Conservation (phyloP, 768 basidiomycete species). For the Peribolospora kevripleyi region DNA sequence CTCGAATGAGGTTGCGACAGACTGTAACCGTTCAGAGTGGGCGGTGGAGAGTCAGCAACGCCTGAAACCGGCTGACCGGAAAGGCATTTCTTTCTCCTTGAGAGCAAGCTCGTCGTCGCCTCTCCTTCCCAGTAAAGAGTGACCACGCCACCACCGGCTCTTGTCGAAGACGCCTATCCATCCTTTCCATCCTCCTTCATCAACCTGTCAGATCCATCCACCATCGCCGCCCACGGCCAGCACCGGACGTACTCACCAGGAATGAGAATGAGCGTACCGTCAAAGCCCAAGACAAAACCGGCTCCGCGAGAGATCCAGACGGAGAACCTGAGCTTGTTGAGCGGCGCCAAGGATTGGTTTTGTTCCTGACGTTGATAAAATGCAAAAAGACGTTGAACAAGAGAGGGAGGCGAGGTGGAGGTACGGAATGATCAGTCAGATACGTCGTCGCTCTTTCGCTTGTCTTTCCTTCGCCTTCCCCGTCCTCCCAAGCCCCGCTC, state of each 20-base stretch:
- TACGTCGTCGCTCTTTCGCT: neutral
- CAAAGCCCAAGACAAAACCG: slow-evolving; percentile 65
- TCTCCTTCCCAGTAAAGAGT: no score
- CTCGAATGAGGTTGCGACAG: slow-evolving; percentile 63
- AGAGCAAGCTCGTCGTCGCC: no score
- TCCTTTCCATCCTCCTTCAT: no score
- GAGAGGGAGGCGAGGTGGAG: neutral
- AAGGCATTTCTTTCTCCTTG: no score
- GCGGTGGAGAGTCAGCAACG: neutral
- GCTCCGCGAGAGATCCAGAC: slow-evolving; percentile 82
- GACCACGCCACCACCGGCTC: no score
- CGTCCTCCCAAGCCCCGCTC: slow-evolving; percentile 2
- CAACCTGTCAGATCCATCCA: no score
- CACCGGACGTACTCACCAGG: slow-evolving; percentile 26
- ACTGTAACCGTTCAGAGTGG: slow-evolving; percentile 18
- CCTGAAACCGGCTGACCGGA: neutral
- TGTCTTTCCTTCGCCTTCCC: neutral
- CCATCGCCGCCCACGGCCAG: no score
- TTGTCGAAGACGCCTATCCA: no score
- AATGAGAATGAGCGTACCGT: slow-evolving; percentile 62
- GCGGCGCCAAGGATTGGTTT: slow-evolving; percentile 38
- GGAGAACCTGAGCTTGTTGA: slow-evolving; percentile 57
- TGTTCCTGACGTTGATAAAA: slow-evolving; percentile 24
- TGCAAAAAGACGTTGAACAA: neutral
- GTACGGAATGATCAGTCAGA: no score